Percentiles rank a stretch among this genome's conserved stretches.
Evolutionary conservation across 768 basidiomycete genomes (phyloP).

Genomic region (Suillus subaureus): DNA sequence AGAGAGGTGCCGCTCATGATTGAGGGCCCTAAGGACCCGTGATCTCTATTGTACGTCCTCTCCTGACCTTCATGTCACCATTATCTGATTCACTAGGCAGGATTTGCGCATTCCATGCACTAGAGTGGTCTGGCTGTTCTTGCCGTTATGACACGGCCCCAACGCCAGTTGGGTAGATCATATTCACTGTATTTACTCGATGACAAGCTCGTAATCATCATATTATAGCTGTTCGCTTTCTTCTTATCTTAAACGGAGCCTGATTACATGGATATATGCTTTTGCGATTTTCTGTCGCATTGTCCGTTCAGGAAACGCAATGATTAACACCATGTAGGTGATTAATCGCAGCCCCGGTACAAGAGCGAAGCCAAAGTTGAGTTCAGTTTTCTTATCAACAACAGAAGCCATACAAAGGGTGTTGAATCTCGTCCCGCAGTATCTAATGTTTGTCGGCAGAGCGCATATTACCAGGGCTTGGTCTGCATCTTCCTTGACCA

Average conservation of each 20-base stretch:
- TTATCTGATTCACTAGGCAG: background rate
- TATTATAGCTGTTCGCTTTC: background rate
- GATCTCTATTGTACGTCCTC: background rate
- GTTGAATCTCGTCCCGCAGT: background rate
- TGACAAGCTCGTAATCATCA: constrained; percentile 4
- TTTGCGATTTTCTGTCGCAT: background rate
- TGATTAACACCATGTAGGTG: background rate
- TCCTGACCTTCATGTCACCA: background rate
- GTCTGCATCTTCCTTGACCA: background rate
- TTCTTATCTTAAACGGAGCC: background rate
- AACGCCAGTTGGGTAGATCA: constrained; percentile 5
- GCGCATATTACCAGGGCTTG: background rate
- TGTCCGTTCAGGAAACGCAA: background rate
- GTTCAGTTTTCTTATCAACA: background rate
- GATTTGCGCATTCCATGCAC: background rate
- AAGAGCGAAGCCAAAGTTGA: background rate
- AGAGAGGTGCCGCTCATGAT: constrained; percentile 5
- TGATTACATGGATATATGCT: background rate
- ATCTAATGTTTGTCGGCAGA: background rate
- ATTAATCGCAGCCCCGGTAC: background rate
- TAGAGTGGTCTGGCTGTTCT: background rate
- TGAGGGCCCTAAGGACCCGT: constrained; percentile 4
- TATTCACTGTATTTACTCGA: constrained; percentile 4
- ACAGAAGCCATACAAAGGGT: background rate
- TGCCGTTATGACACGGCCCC: background rate